Evolutionary conservation across 768 basidiomycete genomes (phyloP), one percentile per base, ranked within the genome.

Genomic region (Pleurotus pulmonarius): DNA sequence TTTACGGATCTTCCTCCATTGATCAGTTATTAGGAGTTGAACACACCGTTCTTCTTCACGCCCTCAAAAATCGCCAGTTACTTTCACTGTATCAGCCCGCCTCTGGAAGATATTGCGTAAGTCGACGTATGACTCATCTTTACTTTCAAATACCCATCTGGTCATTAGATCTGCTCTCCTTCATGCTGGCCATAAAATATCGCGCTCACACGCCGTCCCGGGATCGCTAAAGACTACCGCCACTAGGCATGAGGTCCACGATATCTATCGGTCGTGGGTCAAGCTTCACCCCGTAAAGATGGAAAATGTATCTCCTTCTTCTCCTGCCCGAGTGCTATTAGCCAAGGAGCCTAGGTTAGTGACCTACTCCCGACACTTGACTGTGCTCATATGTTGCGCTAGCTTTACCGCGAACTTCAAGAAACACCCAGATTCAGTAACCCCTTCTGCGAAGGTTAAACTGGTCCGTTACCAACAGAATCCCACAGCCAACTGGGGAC

Each of bases 181-280:
- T 13, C 85, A 98, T 64, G 92, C 83, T 7, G 92, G 92, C 7
- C 83, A 93, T 72, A 71, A 79, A 49, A 79, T 97, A 39, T 96
- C 96, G 7, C 86, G 96, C 11, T 96, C 96, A 0, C 97, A 98
- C 70, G 93, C 95, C 0, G 79, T 78, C 16, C 70, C 92, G 4
- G 97, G 97, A 0, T 95, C 94, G 6, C 69, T 99, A 56, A 98
- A 98, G 76, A 97, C 97, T 15, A 80, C 85, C 16, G 96, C 93
- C 2, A 75, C 86, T 2, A 77, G 83, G 34, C 65, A 72, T 24
- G 85, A 87, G 58, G 69, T 98, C 6, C 84, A 90, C 65, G 94
- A 96, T 64, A 74, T 97, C 48, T 88, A 87, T 66, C 83, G 95
- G 4, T 85, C 83, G n/a, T 96, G 87, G 85, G 81, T 93, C 56